A percentile compares a stretch with the other conserved stretches of the same genome.
Conservation (phyloP, 768 basidiomycete species). For the Boletus tylopilopsis region DNA sequence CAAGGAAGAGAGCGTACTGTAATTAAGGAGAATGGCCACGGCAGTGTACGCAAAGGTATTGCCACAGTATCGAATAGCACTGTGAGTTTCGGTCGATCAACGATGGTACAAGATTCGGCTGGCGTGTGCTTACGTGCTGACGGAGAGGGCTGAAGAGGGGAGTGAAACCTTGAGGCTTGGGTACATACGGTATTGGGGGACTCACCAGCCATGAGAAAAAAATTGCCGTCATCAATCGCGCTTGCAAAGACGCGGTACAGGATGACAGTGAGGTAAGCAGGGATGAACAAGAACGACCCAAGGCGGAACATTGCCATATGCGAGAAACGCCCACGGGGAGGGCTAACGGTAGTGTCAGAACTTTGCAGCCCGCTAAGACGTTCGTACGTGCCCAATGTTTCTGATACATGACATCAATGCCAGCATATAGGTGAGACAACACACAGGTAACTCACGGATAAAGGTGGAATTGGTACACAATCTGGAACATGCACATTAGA, state of each 20-base stretch:
- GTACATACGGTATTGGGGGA: conserved; percentile 1
- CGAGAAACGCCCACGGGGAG: conserved; percentile 78
- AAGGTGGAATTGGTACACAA: conserved; percentile 86
- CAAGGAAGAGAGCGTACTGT: conserved; percentile 47
- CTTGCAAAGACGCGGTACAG: conserved; percentile 74
- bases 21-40: conserved; percentile 83
- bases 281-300: conserved; percentile 82
- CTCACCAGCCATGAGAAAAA: conserved; percentile 79
- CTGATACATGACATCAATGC: conserved; percentile 28
- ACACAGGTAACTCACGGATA: conserved; percentile 63
- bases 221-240: conserved; percentile 62
- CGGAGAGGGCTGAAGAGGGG: conserved; percentile 49
- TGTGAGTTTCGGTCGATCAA: conserved; percentile 27
- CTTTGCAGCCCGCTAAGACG: background rate
- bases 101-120: background rate
- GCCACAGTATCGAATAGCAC: conserved; percentile 85
- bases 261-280: conserved; percentile 79
- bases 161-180: conserved; percentile 3
- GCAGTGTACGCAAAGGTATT: conserved; percentile 89
- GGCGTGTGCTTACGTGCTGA: conserved; percentile 68
- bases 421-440: background rate
- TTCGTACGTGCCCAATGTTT: conserved; percentile 55
- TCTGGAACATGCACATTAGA: conserved; percentile 91
- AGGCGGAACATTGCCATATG: conserved; percentile 89
- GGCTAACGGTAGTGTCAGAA: conserved; percentile 39